These are phyloP conservation scores for Cyberlindnera euphorbiae DNA, from an alignment of 805 yeast genomes.

Conservation along the genomic window DNA sequence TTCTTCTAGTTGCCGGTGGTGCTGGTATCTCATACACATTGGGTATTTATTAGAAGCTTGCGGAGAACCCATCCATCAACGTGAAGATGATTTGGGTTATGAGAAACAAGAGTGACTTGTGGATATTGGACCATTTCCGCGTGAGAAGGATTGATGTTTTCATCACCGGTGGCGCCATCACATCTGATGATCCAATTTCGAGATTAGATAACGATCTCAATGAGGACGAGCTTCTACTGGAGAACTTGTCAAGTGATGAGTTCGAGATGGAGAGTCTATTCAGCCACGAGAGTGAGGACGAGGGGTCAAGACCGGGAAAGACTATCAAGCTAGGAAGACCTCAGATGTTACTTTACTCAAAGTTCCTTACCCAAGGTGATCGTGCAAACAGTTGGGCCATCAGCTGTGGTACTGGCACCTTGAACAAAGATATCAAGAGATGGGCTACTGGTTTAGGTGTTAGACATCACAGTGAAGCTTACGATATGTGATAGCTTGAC, in stretches of 20 bases:
- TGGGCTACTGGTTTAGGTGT: constrained; percentile 36
- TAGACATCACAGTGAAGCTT: constrained; percentile 41
- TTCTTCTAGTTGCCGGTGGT: constrained; percentile 62
- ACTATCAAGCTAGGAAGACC: constrained; percentile 38
- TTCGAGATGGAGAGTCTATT: constrained; percentile 21
- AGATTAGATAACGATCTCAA: constrained; percentile 4
- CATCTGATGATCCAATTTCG: constrained; percentile 8
- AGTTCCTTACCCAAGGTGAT: constrained; percentile 27
- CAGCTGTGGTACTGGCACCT: constrained; percentile 52
- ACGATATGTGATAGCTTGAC: constrained; percentile 21
- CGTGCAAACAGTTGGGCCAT: constrained; percentile 43
- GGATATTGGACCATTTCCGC: constrained; percentile 37
- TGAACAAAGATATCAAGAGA: constrained; percentile 36
- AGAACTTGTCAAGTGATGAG: constrained; percentile 19
- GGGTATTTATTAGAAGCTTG: constrained; percentile 43
- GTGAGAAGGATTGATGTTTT: constrained; percentile 34
- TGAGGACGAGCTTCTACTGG: constrained; percentile 20
- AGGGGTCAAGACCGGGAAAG: constrained; percentile 1
- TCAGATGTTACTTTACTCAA: constrained; percentile 24
- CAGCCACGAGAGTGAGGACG: constrained; percentile 11
- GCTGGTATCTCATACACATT: constrained; percentile 66
- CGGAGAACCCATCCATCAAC: constrained; percentile 22
- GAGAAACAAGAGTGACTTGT: constrained; percentile 41
- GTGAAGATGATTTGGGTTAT: constrained; percentile 53
- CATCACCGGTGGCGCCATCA: constrained; percentile 28